Evolutionary conservation across 169 alveolate genomes (phyloP).

Genomic region (Sarcocystis neurona): DNA sequence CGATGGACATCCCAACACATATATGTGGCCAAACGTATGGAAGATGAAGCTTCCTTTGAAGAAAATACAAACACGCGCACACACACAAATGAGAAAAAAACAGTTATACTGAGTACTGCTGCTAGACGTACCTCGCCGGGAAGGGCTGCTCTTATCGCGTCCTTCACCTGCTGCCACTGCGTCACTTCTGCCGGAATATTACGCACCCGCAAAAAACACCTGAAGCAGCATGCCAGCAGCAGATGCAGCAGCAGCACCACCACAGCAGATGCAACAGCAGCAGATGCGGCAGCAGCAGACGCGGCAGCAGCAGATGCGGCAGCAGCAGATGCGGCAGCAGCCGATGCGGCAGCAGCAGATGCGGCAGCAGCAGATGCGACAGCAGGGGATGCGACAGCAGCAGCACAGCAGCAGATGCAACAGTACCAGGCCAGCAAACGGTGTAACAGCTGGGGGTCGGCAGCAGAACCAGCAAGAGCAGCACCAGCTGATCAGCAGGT

Average conservation of each 20-base stretch:
- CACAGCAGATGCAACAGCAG: constrained; percentile 4
- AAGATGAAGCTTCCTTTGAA: neutral
- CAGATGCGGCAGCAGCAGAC: neutral
- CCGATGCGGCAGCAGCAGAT: constrained; percentile 2
- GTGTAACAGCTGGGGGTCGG: too few species aligned
- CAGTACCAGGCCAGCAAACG: too few species aligned
- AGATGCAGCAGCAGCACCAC: neutral
- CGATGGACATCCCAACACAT: neutral
- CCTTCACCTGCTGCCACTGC: constrained; percentile 44
- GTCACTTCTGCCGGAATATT: constrained; percentile 14
- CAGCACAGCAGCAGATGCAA: neutral
- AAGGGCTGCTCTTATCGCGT: constrained; percentile 22
- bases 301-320: neutral
- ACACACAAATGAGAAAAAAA: neutral
- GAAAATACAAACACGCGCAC: neutral
- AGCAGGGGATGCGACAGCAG: neutral
- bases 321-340: neutral
- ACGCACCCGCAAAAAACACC: constrained; percentile 2
- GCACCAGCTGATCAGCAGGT: too few species aligned
- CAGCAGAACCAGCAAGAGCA: constrained; percentile 15
- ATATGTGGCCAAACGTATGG: neutral
- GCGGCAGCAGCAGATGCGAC: neutral
- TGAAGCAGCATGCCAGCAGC: neutral
- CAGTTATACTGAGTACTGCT: neutral
- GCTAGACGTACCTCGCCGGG: constrained; percentile 28